These are phyloP conservation scores for Malus domestica DNA, from an alignment of 306 rosid genomes.

Conservation along the genomic window DNA sequence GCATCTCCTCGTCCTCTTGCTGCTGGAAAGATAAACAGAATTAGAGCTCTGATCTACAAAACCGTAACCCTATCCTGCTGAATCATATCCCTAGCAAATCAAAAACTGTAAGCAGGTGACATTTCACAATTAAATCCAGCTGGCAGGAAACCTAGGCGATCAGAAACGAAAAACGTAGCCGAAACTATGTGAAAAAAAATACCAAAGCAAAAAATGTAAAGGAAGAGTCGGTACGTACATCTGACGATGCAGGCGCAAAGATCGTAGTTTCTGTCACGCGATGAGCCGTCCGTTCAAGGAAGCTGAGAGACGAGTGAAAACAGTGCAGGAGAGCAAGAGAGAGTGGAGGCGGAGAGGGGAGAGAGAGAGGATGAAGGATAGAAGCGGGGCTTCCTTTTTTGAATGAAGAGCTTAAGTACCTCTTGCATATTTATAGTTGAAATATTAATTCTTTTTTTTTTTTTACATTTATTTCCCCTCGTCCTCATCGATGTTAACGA, in stretches of 20 bases:
- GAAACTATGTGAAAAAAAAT: neutral
- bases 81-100: conserved; percentile 33
- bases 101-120: conserved; percentile 6
- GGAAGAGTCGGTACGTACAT: too few species aligned
- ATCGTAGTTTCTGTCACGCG: too few species aligned
- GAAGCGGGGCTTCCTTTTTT: neutral
- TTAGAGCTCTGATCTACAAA: conserved; percentile 29
- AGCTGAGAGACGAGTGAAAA: too few species aligned
- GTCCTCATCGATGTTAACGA: too few species aligned
- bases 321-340: too few species aligned
- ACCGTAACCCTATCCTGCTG: conserved; percentile 28
- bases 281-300: too few species aligned
- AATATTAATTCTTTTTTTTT: too few species aligned
- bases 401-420: too few species aligned
- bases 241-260: too few species aligned
- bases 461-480: too few species aligned
- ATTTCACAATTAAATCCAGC: conserved; percentile 16
- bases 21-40: conserved; percentile 23
- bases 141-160: conserved; percentile 14
- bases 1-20: conserved; percentile 56
- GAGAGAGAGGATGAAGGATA: neutral
- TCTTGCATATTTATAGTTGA: too few species aligned
- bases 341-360: neutral
- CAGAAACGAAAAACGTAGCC: conserved; percentile 12
- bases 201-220: too few species aligned